These are phyloP conservation scores for Pseudogymnoascus sp. DNA, from an alignment of 2,329 filamentous ascomycete genomes.

Conservation along the genomic window DNA sequence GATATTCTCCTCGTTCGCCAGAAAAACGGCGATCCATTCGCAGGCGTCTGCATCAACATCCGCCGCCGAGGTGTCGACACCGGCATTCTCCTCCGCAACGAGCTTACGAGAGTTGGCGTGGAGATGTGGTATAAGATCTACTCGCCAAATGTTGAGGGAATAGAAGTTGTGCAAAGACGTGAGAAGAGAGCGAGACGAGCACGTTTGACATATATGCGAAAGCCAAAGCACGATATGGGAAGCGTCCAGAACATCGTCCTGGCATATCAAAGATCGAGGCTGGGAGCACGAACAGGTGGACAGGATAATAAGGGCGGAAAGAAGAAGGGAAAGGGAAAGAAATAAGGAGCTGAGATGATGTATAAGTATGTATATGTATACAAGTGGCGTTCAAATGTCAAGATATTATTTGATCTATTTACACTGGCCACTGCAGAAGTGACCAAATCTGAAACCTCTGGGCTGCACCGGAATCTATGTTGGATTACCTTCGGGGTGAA, in stretches of 20 bases:
- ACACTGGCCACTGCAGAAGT: not conserved
- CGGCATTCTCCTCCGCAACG: slow-evolving; percentile 75
- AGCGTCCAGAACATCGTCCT: slow-evolving; percentile 73
- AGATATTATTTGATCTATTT: not conserved
- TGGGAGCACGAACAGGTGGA: slow-evolving; percentile 30
- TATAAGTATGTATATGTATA: slow-evolving; percentile 11
- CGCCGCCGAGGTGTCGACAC: slow-evolving; percentile 83
- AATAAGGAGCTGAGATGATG: slow-evolving; percentile 14
- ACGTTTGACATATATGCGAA: slow-evolving; percentile 81
- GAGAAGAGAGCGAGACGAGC: slow-evolving; percentile 80
- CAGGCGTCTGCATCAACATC: slow-evolving; percentile 81
- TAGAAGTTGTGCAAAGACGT: slow-evolving; percentile 86
- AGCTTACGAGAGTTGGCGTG: slow-evolving; percentile 77
- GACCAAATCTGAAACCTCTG: not conserved
- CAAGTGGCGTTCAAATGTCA: not conserved
- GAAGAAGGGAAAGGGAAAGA: slow-evolving; percentile 21
- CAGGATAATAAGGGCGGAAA: slow-evolving; percentile 21
- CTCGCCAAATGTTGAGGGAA: slow-evolving; percentile 77
- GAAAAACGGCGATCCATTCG: slow-evolving; percentile 78
- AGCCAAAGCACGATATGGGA: slow-evolving; percentile 80
- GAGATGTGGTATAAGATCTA: slow-evolving; percentile 99
- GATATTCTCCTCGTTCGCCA: slow-evolving; percentile 88
- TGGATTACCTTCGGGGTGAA: not conserved
- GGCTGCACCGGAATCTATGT: not conserved
- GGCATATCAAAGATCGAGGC: slow-evolving; percentile 51